Evolutionary conservation across 768 basidiomycete species (phyloP).

Genomic region (Pholiota molesta): DNA sequence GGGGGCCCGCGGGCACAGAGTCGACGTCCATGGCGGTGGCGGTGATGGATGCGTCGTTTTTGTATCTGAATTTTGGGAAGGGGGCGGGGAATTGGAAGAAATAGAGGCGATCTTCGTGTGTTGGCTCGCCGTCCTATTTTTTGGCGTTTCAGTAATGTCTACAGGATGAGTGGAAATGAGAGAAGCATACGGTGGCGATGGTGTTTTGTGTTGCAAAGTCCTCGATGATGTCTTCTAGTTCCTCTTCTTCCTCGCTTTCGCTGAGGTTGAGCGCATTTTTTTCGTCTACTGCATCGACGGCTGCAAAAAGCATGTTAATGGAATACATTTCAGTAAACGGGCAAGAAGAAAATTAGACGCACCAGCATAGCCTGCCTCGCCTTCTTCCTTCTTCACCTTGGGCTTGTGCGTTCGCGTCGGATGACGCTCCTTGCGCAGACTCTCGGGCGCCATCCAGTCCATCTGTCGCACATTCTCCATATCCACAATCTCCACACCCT

Average conservation of each 20-base stretch:
- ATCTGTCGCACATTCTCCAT: slow-evolving; percentile 76
- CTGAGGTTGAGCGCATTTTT: slow-evolving; percentile 64
- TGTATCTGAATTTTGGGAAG: slow-evolving; percentile 72
- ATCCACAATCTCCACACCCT: slow-evolving; percentile 85
- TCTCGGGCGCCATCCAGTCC: slow-evolving; percentile 92
- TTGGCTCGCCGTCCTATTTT: slow-evolving; percentile 43
- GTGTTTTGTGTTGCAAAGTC: slow-evolving; percentile 57
- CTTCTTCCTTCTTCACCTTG: slow-evolving; percentile 52
- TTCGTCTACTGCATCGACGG: slow-evolving; percentile 31
- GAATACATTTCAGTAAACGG: too few species aligned
- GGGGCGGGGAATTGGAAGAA: slow-evolving; percentile 91
- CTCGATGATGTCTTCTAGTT: slow-evolving; percentile 75
- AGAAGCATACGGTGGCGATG: slow-evolving; percentile 40
- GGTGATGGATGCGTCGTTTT: slow-evolving; percentile 13
- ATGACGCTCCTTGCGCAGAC: slow-evolving; percentile 52
- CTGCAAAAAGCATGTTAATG: not conserved
- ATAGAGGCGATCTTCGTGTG: slow-evolving; percentile 71
- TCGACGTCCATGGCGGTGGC: slow-evolving; percentile 35
- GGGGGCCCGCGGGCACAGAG: slow-evolving; percentile 28
- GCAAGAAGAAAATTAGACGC: not conserved
- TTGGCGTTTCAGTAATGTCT: slow-evolving; percentile 6
- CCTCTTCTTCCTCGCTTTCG: slow-evolving; percentile 79
- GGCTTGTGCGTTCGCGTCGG: slow-evolving; percentile 28
- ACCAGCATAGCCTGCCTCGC: slow-evolving; percentile 28
- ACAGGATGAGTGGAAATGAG: not conserved